Base-by-base conservation (phyloP, 2,329 filamentous ascomycete species). In the Didymella exigua region DNA sequence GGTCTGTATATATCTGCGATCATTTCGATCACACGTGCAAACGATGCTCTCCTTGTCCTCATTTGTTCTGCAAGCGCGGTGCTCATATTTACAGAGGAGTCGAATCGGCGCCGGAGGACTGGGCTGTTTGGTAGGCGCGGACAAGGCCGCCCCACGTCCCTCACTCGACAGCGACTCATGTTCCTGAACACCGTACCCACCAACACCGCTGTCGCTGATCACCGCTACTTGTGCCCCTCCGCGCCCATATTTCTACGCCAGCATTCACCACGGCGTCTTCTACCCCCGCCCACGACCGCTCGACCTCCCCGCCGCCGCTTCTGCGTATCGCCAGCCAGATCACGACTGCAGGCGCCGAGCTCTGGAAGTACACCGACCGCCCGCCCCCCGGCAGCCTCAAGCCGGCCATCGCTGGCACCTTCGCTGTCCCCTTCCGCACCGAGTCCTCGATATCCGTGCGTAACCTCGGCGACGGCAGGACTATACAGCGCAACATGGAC, bases 401-500 rank as follows among this genome's bases (percentile, higher is more conserved):
- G 46, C 79, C 79, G 23, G 81, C 79, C 30, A 76, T 80, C 74
- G 79, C 79, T 53, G 77, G 77, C 56, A 80, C 79, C 18, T 76
- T 81, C 49, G 75, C 75, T 27, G 69, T 79, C 45, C 73, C 73
- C 44, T 72, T 78, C 59, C 75, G 79, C 56, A 80, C 79, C 57
- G 80, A 82, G 71, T 82, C 79, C 41, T 80, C 79, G 65, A 81
- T 82, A 69, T 79, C 76, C 58, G 75, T 82, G 51, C 71, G 77
- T 51, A 79, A 75, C 56, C 71, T 82, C 48, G 78, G 77, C 58
- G 79, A 67, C 76, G 47, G 54, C 65, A 59, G 51, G 60, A 36
- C 60, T 40, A 46, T 61, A 51, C 62, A 67, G 44, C 46, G 29
- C 54, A 62, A 65, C 58, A 98, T 98, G 93, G 93, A 97, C 78